Evolutionary conservation across 2,329 filamentous ascomycete species (phyloP).

Genomic region (Sporothrix luriei): DNA sequence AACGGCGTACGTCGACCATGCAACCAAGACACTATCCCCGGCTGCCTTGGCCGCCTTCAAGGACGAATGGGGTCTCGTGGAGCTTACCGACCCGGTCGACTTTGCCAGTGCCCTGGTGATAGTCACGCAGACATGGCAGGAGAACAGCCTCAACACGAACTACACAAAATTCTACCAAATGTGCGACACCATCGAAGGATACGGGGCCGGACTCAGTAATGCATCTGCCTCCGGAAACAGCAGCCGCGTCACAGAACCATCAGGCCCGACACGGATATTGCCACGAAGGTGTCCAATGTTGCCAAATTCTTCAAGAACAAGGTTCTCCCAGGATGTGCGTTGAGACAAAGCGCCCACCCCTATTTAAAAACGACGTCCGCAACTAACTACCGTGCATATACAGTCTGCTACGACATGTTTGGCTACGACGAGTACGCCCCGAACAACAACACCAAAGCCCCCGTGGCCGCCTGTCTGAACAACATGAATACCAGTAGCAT

Average conservation of each 20-base stretch:
- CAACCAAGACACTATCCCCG: conserved; percentile 47
- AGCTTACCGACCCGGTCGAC: not conserved
- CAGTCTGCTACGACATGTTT: conserved; percentile 47
- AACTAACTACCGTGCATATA: not conserved
- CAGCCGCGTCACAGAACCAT: not conserved
- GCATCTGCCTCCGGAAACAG: conserved; percentile 36
- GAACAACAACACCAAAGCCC: conserved; percentile 39
- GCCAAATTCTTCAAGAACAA: conserved; percentile 55
- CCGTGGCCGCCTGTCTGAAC: conserved; percentile 55
- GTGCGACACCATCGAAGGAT: conserved; percentile 45
- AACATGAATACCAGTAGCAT: conserved; percentile 54
- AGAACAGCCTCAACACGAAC: conserved; percentile 42
- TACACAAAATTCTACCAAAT: conserved; percentile 46
- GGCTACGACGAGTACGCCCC: conserved; percentile 50
- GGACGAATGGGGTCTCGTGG: conserved; percentile 3
- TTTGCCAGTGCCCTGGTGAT: conserved; percentile 38
- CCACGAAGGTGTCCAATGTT: conserved; percentile 55
- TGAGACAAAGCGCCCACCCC: not conserved
- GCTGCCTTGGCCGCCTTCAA: conserved; percentile 4
- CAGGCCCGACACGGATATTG: conserved; percentile 50
- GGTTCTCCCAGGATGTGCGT: conserved; percentile 53
- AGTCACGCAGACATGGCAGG: conserved; percentile 44
- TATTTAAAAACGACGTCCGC: not conserved
- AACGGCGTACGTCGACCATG: conserved; percentile 57
- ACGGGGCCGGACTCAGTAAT: conserved; percentile 30